Evolutionary conservation across 2,329 filamentous ascomycete genomes (phyloP).

Genomic region (Trichoderma sp.): DNA sequence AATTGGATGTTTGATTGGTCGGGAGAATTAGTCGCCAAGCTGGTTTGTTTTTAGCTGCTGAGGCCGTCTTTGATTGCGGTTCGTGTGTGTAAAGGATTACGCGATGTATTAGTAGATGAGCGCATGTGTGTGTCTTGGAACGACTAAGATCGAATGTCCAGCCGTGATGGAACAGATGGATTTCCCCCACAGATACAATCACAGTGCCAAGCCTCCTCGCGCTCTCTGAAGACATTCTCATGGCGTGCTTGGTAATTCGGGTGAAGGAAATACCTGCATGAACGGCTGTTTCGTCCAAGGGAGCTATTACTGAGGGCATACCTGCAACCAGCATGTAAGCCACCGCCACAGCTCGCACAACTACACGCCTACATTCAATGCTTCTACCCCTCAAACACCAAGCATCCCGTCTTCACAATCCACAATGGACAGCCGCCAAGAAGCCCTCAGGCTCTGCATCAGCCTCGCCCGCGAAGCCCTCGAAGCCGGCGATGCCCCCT

Average conservation of each 20-base stretch:
- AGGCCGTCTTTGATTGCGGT: background rate
- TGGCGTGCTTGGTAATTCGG: background rate
- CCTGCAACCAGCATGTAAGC: background rate
- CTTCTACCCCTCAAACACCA: background rate
- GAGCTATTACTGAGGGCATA: too few species aligned
- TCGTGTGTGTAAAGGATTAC: background rate
- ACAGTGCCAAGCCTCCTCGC: too few species aligned
- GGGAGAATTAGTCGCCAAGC: background rate
- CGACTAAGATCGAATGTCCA: background rate
- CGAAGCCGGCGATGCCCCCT: slow-evolving; percentile 36
- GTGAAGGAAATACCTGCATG: background rate
- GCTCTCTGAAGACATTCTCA: background rate
- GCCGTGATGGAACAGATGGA: background rate
- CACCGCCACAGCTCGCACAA: background rate
- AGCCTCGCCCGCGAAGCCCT: slow-evolving; percentile 34
- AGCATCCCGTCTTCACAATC: background rate
- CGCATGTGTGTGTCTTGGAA: too few species aligned
- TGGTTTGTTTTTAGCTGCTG: too few species aligned
- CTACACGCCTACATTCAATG: background rate
- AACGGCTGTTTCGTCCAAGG: background rate
- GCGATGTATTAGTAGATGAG: background rate
- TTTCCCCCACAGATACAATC: background rate
- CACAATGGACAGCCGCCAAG: background rate
- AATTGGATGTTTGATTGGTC: background rate
- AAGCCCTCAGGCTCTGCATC: slow-evolving; percentile 6